Conservation (phyloP, 2,329 filamentous ascomycete species). For the Alternaria alternata region DNA sequence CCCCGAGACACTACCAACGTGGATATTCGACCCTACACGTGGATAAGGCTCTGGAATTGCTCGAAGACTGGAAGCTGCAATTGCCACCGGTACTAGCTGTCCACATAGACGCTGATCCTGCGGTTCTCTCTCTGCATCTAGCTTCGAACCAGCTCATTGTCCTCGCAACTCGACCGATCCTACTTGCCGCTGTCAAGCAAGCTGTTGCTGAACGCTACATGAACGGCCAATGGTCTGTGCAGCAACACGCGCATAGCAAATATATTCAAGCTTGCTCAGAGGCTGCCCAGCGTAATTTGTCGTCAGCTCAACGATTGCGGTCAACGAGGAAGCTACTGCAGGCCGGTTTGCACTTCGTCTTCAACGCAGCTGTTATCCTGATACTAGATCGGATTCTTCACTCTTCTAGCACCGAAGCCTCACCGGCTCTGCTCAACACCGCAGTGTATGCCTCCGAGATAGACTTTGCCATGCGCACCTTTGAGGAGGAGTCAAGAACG, state of each 20-base stretch:
- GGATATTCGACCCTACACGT: constrained; percentile 18
- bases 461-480: constrained; percentile 32
- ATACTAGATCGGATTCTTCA: constrained; percentile 33
- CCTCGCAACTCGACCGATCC: constrained; percentile 34
- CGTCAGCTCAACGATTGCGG: constrained; percentile 24
- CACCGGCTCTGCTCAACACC: background rate
- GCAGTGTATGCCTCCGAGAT: constrained; percentile 19
- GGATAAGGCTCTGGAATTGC: constrained; percentile 31
- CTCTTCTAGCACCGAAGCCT: background rate
- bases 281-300: constrained; percentile 32
- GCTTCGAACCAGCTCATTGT: constrained; percentile 36
- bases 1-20: constrained; percentile 21
- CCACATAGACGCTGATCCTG: constrained; percentile 22
- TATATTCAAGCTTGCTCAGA: constrained; percentile 26
- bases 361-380: constrained; percentile 38
- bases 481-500: constrained; percentile 32
- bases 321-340: constrained; percentile 28
- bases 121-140: constrained; percentile 36
- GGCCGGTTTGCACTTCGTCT: constrained; percentile 37
- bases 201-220: constrained; percentile 31
- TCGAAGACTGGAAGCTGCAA: constrained; percentile 29
- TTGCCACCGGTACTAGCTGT: constrained; percentile 26
- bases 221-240: constrained; percentile 17
- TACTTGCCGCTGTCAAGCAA: constrained; percentile 35
- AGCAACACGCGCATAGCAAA: constrained; percentile 19